These are phyloP conservation scores for Colletotrichum higginsianum DNA, from an alignment of 2,329 filamentous ascomycete species.

Conservation along the genomic window DNA sequence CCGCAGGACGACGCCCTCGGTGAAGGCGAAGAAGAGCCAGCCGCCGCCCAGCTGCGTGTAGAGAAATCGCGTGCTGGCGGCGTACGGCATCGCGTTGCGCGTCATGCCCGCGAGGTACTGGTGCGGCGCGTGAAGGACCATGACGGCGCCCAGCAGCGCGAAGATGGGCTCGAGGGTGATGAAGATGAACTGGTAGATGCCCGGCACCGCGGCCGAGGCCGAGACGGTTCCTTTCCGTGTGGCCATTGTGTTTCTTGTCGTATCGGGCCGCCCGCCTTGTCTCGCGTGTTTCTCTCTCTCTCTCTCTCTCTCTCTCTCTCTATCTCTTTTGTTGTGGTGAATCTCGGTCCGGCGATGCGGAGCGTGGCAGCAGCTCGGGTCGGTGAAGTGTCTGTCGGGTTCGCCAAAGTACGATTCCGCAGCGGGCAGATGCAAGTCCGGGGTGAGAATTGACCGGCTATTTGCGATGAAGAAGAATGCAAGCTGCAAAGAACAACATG, in stretches of 20 bases:
- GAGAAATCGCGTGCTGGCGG: constrained; percentile 47
- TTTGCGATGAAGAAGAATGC: constrained; percentile 36
- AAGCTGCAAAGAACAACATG: background rate
- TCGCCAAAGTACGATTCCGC: background rate
- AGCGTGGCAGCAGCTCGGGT: background rate
- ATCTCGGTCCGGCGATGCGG: background rate
- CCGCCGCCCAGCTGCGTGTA: constrained; percentile 51
- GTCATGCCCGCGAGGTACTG: constrained; percentile 51
- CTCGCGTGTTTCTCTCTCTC: background rate
- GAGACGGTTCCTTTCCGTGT: background rate
- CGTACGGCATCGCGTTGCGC: constrained; percentile 44
- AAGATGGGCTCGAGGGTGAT: constrained; percentile 54
- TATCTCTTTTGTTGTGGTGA: background rate
- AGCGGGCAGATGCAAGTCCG: background rate
- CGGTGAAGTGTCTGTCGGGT: background rate
- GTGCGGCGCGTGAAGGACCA: constrained; percentile 49
- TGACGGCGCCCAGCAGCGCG: constrained; percentile 50
- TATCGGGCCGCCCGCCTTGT: background rate
- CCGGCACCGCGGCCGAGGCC: constrained; percentile 48
- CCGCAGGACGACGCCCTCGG: constrained; percentile 54
- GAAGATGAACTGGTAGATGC: constrained; percentile 51
- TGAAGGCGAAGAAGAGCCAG: constrained; percentile 56
- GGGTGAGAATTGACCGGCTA: constrained; percentile 13
- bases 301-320: background rate
- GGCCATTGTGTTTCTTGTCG: constrained; percentile 1